These are phyloP conservation scores for Komagataella populi DNA, from an alignment of 805 yeast species.

Conservation along the genomic window DNA sequence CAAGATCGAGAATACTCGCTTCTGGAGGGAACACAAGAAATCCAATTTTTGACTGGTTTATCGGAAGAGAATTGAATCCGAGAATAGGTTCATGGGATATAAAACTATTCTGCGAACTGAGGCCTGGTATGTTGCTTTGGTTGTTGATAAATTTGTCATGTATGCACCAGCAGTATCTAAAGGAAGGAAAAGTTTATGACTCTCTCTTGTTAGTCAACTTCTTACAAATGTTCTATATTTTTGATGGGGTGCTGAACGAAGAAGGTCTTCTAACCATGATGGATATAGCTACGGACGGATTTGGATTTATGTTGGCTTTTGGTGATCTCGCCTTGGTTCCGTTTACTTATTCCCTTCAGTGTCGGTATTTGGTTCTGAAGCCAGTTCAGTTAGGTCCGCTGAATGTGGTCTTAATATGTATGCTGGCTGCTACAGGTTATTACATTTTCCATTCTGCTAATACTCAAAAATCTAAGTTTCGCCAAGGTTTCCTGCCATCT, in stretches of 20 bases:
- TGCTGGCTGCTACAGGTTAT: conserved; percentile 49
- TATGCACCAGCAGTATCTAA: conserved; percentile 65
- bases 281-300: conserved; percentile 93
- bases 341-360: conserved; percentile 77
- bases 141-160: conserved; percentile 63
- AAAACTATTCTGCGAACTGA: conserved; percentile 82
- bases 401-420: conserved; percentile 25
- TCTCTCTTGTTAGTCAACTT: conserved; percentile 57
- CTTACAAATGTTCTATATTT: conserved; percentile 69
- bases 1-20: conserved; percentile 63
- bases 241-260: conserved; percentile 89
- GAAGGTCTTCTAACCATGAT: conserved; percentile 87
- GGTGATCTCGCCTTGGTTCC: conserved; percentile 93
- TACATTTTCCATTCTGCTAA: conserved; percentile 78
- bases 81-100: conserved; percentile 77
- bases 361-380: conserved; percentile 63
- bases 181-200: conserved; percentile 46
- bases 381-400: conserved; percentile 37
- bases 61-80: conserved; percentile 93
- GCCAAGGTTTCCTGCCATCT: conserved; percentile 59
- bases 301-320: conserved; percentile 91
- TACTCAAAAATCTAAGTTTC: conserved; percentile 73
- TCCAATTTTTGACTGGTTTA: conserved; percentile 81
- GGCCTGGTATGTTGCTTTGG: conserved; percentile 93
- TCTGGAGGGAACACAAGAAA: conserved; percentile 78